These are phyloP conservation scores for Penicillium daleae DNA, from an alignment of 495 filamentous ascomycete species.

Conservation along the genomic window DNA sequence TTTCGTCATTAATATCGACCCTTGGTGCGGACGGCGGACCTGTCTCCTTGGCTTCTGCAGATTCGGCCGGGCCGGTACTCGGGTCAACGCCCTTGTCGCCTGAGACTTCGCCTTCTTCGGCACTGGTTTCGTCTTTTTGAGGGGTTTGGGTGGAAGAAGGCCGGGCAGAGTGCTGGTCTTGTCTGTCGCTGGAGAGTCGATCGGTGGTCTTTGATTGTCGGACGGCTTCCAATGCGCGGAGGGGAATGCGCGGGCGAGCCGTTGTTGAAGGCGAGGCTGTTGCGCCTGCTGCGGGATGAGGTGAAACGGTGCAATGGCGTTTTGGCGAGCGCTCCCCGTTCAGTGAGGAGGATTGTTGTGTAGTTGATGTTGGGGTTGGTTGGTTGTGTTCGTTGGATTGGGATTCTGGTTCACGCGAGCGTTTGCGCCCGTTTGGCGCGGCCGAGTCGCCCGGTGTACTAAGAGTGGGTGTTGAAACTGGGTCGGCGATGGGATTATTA, in stretches of 20 bases:
- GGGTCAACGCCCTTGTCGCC: constrained; percentile 10
- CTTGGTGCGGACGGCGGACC: constrained; percentile 2
- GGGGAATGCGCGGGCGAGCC: constrained; percentile 27
- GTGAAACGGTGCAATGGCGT: constrained; percentile 42
- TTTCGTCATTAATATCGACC: constrained; percentile 33
- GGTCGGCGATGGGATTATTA: constrained; percentile 20
- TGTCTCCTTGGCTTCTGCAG: not conserved
- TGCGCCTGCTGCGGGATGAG: constrained; percentile 13
- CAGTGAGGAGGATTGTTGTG: constrained; percentile 16
- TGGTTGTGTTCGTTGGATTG: constrained; percentile 16
- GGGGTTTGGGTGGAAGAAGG: not conserved
- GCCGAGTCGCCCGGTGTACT: constrained; percentile 28
- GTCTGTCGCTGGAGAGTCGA: not conserved
- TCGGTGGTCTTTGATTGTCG: not conserved
- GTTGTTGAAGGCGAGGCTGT: constrained; percentile 7
- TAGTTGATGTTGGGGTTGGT: constrained; percentile 8
- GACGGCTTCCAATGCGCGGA: constrained; percentile 18
- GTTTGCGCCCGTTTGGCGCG: constrained; percentile 41
- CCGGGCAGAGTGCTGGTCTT: not conserved
- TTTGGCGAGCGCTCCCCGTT: constrained; percentile 46
- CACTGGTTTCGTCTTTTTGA: constrained; percentile 17
- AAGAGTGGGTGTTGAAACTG: constrained; percentile 17
- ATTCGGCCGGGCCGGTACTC: not conserved
- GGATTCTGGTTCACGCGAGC: constrained; percentile 49
- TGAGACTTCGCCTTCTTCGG: constrained; percentile 32